Evolutionary conservation across 805 yeast species (phyloP), one percentile per base, ranked within the genome.

Genomic region (Pichia rugopelliculosa): DNA sequence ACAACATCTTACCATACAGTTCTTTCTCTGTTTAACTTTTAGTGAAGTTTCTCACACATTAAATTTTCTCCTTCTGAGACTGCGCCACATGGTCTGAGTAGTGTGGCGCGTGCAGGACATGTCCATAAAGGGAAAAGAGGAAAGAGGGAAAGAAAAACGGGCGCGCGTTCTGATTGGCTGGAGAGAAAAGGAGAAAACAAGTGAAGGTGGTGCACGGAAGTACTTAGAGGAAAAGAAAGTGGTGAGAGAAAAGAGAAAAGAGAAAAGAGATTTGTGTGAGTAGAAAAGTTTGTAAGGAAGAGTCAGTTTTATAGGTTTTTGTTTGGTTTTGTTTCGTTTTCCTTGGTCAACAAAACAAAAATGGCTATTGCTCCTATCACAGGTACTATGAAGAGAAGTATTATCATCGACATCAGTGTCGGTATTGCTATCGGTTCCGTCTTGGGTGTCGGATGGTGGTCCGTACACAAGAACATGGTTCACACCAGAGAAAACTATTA

Each of bases 311-410:
- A 8, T 25, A 23, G 23, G 5, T 21, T 27, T 38, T 38, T 11
- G 20, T 13, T 27, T 42, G 6, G 13, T 4, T 9, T 18, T 27
- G 13, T 13, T 36, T 22, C 15, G 15, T 36, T n/a, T n/a, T n/a
- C n/a, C n/a, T n/a, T n/a, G n/a, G n/a, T n/a, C n/a, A n/a, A n/a
- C n/a, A n/a, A n/a, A n/a, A n/a, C n/a, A n/a, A n/a, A n/a, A 48
- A 84, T 82, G 84, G 84, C 89, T 67, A 75, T 87, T 64, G 86
- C 91, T 64, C 93, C 95, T 61, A 87, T 90, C 62, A 78, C 82
- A 46, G 96, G 96, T 57, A 72, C 84, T 53, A 76, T 90, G 57
- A 87, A 79, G 72, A 86, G 79, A 75, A 85, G 82, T 72, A 79
- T 87, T 68, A 74, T 82, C 64, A 78, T 84, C 57, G 96, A 90